Evolutionary conservation across 1,139 yeast genomes (phyloP), one percentile per base, ranked within the genome.

Genomic region (Scheffersomyces segobiensis): DNA sequence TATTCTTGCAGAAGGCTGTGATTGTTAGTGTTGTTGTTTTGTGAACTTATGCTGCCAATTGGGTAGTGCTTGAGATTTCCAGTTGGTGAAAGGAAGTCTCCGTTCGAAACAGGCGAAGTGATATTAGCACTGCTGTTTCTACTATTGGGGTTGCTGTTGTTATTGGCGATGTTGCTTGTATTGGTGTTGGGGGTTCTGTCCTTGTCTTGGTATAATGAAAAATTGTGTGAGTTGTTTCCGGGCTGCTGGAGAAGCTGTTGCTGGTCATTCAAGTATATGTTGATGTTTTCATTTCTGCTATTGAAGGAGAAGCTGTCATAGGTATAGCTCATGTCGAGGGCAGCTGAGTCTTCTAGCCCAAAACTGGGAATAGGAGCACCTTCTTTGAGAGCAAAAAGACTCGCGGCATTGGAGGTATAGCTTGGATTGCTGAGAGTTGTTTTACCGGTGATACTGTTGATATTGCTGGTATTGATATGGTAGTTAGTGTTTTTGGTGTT

Each of bases 31-130:
- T 53, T 54, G 52, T 57, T 54, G 56, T 50, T 56, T 56, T 46
- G 55, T 49, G 39, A 46, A 50, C n/a, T 52, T 51, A n/a, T 49
- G 49, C 50, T 50, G 56, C 18, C 47, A 46, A 42, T 54, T 22
- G 53, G 50, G 52, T 52, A 48, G 53, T 56, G 56, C 22, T 50
- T 52, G 53, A 52, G 52, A 52, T 50, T 53, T 50, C 56, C 56
- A 17, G 58, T 53, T 21, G 65, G 65, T 6, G 62, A 58, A 18
- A 62, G 57, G 4, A 61, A 52, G 47, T 61, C 65, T 1, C 50
- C 50, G 22, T 59, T 55, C 10, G 61, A 57, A 26, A 57, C 57
- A 21, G 59, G 57, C 22, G 58, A 57, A 52, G 54, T 46, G 50
- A 48, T 48, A 32, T 32, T 32, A 10, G 42, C 12, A 48, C 50